A percentile compares a stretch with the other conserved stretches of the same genome.
These are phyloP conservation scores for Trichoderma erinaceum DNA, from an alignment of 495 filamentous ascomycete species.

Conservation along the genomic window DNA sequence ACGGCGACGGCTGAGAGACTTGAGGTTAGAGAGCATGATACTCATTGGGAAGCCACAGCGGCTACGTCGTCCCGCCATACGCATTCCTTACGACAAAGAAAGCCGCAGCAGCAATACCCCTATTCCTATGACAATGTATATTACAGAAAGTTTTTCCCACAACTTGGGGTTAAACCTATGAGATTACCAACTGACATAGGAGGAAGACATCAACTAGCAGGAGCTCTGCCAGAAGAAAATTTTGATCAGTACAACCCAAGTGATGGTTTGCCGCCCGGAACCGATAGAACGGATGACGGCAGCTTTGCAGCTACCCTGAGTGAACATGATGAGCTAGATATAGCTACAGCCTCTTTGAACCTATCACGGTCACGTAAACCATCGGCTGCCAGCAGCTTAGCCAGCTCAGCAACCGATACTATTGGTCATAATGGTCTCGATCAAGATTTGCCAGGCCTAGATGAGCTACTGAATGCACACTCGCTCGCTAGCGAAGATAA, in stretches of 20 bases:
- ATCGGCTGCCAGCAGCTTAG: background rate
- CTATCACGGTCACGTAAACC: background rate
- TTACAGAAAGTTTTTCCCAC: constrained; percentile 54
- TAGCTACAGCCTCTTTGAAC: background rate
- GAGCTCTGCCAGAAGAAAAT: constrained; percentile 46
- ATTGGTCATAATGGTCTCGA: background rate
- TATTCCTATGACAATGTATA: constrained; percentile 63
- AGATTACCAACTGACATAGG: constrained; percentile 34
- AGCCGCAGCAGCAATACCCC: constrained; percentile 70
- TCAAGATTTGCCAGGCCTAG: background rate
- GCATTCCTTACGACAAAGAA: constrained; percentile 57
- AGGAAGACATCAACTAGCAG: constrained; percentile 28
- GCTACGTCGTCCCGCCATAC: constrained; percentile 23
- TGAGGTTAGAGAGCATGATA: constrained; percentile 10
- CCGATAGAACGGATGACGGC: constrained; percentile 25
- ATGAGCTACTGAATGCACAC: background rate
- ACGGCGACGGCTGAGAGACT: background rate
- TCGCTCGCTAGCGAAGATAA: background rate
- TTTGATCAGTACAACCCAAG: constrained; percentile 46
- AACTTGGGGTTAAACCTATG: constrained; percentile 57
- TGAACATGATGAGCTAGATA: background rate
- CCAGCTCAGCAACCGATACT: background rate
- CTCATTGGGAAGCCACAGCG: constrained; percentile 22
- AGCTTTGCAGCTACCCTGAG: constrained; percentile 13
- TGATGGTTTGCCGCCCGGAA: constrained; percentile 19